Evolutionary conservation across 169 alveolate species (phyloP), one percentile per base, ranked within the genome.

Genomic region (Cryptosporidium ryanae): DNA sequence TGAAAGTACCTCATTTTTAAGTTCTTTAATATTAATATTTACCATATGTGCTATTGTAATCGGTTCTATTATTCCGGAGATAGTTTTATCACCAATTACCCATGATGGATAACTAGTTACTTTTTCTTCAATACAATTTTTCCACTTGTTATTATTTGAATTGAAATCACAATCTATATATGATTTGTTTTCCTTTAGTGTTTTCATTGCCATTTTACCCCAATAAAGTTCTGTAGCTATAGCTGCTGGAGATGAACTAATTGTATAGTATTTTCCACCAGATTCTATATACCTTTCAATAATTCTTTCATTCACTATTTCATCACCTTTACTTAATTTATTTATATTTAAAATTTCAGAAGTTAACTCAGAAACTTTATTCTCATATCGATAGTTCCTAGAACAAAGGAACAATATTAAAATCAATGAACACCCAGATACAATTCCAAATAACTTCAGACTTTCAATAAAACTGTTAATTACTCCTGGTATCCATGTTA

Each of bases 401-500:
- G 49, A 61, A 48, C 29, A 76, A 54, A 76, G 34, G 23, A 55
- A n/a, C 31, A 76, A 43, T 17, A 76, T 59, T 31, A 76, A 43
- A 12, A 76, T 43, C 8, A 43, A 27, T 5, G 87, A 76, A 21
- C 61, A 3, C 1, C 31, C 49, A 10, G 63, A 17, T 21, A 55
- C 23, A 23, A 44, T 46, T 29, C 87, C 87, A 76, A 61, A 59
- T 43, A 76, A 32, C 52, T 59, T 76, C 8, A 76, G 43, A 15
- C 71, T 55, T 38, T 76, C 87, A n/a, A 25, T 43, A 55, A 43
- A 76, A 55, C 52, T 59, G n/a, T 63, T 59, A 6, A 76, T 15
- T 6, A 76, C 68, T 25, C 87, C 87, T n/a, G 87, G 87, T 12
- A 59, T 5, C 87, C 87, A 76, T 43, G 68, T 76, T 23, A 76